Evolutionary conservation across 2,329 filamentous ascomycete genomes (phyloP).

Genomic region (Coniochaeta sp.): DNA sequence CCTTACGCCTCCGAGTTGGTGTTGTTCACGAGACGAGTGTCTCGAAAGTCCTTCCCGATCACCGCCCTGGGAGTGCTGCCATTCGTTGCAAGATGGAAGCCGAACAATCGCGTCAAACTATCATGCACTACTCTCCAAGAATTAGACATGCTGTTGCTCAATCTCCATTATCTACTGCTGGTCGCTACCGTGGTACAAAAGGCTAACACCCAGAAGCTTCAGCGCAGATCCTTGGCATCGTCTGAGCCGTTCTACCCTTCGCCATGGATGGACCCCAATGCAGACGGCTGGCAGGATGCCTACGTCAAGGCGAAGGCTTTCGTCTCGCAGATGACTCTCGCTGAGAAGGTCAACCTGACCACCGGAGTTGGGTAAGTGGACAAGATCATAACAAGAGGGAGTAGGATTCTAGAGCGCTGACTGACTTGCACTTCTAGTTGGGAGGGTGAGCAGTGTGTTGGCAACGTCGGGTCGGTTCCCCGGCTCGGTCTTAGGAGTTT

Average conservation of each 20-base stretch:
- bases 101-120: not conserved
- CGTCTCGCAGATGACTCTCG: slow-evolving; percentile 73
- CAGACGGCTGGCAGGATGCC: slow-evolving; percentile 66
- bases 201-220: slow-evolving; percentile 16
- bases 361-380: slow-evolving; percentile 71
- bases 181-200: slow-evolving; percentile 1
- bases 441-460: slow-evolving; percentile 67
- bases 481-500: slow-evolving; percentile 63
- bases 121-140: not conserved
- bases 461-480: slow-evolving; percentile 64
- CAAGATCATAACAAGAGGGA: not conserved
- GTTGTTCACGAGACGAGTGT: not conserved
- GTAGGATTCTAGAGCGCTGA: not conserved
- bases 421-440: slow-evolving; percentile 35
- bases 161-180: not conserved
- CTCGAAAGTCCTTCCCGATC: not conserved
- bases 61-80: not conserved
- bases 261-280: slow-evolving; percentile 73
- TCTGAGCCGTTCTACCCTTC: slow-evolving; percentile 70
- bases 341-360: slow-evolving; percentile 92
- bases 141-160: not conserved
- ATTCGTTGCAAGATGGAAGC: not conserved
- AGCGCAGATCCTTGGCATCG: slow-evolving; percentile 21
- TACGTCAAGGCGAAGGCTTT: slow-evolving; percentile 71
- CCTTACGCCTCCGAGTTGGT: not conserved